phyloP scores from a whole-genome alignment of 1,139 yeast genomes.

The Spathaspora sp. region DNA sequence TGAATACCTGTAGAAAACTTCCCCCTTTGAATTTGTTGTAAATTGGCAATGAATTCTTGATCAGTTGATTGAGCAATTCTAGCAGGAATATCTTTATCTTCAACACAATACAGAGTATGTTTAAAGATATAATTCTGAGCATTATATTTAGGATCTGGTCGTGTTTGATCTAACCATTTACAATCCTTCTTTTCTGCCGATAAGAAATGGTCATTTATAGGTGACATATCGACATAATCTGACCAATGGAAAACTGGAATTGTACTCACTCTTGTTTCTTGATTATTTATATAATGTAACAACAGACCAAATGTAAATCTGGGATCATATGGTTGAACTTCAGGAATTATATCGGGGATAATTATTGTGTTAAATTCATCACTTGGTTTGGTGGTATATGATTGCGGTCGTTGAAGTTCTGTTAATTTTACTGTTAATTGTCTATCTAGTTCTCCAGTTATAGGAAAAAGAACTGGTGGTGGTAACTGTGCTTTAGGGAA shows the following conservation, averaged over 20 bases:
- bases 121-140: slow-evolving; percentile 17
- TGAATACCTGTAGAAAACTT: slow-evolving; percentile 37
- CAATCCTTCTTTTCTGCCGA: slow-evolving; percentile 20
- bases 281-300: slow-evolving; percentile 19
- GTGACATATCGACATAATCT: slow-evolving; percentile 33
- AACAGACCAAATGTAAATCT: slow-evolving; percentile 30
- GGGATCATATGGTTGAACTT: slow-evolving; percentile 29
- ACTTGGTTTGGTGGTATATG: not conserved
- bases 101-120: slow-evolving; percentile 26
- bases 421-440: not conserved
- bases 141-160: slow-evolving; percentile 17
- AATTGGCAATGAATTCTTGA: slow-evolving; percentile 8
- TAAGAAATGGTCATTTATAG: slow-evolving; percentile 21
- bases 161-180: slow-evolving; percentile 21
- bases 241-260: slow-evolving; percentile 39
- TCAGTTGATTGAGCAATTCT: slow-evolving; percentile 7
- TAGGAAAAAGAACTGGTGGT: not conserved
- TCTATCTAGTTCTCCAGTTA: not conserved
- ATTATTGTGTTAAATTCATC: not conserved
- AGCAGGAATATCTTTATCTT: slow-evolving; percentile 25
- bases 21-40: slow-evolving; percentile 9
- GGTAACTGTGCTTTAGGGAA: not conserved
- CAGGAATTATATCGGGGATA: slow-evolving; percentile 8
- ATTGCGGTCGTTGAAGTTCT: not conserved
- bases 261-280: slow-evolving; percentile 2